phyloP scores from a whole-genome alignment of 495 filamentous ascomycete species.

The Annulohypoxylon nitens region DNA sequence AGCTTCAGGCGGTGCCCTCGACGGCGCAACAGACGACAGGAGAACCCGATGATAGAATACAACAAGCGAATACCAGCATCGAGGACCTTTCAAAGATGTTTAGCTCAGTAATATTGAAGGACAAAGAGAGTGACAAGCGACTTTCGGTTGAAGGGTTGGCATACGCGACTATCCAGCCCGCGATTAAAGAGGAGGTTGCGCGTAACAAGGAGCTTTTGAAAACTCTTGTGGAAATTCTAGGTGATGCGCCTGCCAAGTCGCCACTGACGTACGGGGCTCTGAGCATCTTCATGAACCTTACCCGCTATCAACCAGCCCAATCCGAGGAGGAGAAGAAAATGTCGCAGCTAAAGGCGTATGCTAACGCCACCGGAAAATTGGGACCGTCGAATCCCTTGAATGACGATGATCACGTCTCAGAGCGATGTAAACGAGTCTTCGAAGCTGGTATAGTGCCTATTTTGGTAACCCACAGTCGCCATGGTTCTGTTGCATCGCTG shows the following conservation, averaged over 20 bases:
- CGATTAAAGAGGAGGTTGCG: slow-evolving; percentile 82
- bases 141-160: slow-evolving; percentile 92
- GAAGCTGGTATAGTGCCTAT: slow-evolving; percentile 79
- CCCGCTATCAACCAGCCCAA: slow-evolving; percentile 79
- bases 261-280: slow-evolving; percentile 86
- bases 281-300: slow-evolving; percentile 85
- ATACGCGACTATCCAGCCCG: slow-evolving; percentile 85
- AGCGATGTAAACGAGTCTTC: slow-evolving; percentile 81
- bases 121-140: slow-evolving; percentile 67
- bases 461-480: slow-evolving; percentile 77
- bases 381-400: slow-evolving; percentile 74
- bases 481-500: slow-evolving; percentile 73
- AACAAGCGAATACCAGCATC: slow-evolving; percentile 67
- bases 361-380: slow-evolving; percentile 78
- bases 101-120: slow-evolving; percentile 76
- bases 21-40: slow-evolving; percentile 57
- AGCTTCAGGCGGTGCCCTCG: slow-evolving; percentile 64
- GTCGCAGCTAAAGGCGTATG: slow-evolving; percentile 90
- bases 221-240: slow-evolving; percentile 73
- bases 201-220: slow-evolving; percentile 74
- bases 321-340: slow-evolving; percentile 94
- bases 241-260: slow-evolving; percentile 70
- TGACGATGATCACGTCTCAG: slow-evolving; percentile 77
- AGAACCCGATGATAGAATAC: slow-evolving; percentile 56
- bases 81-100: slow-evolving; percentile 83